These are phyloP conservation scores for Stephanodiscus minutulus DNA, from an alignment of 108 stramenopile genomes.

Conservation along the genomic window DNA sequence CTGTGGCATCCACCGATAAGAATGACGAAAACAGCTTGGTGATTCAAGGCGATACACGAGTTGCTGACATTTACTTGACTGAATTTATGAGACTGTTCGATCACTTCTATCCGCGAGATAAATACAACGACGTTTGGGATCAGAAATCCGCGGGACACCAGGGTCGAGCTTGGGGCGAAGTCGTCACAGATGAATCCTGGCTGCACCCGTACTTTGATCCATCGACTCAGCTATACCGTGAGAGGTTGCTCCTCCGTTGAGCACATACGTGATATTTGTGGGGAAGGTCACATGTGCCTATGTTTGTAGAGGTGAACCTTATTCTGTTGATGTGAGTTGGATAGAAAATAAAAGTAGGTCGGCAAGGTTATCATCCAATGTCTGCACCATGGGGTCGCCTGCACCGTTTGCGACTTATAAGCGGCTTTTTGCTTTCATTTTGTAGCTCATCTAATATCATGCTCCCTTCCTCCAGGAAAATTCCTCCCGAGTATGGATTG, in stretches of 20 bases:
- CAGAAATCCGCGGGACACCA: background rate
- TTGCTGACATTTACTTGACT: constrained; percentile 48
- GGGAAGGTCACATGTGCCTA: background rate
- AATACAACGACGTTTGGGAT: constrained; percentile 3
- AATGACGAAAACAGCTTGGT: constrained; percentile 51
- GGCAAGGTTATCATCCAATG: too few relatives aligned
- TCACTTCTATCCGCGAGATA: constrained; percentile 44
- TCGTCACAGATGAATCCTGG: constrained; percentile 42
- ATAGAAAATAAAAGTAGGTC: too few relatives aligned
- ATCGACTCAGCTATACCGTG: constrained; percentile 30
- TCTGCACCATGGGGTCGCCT: too few relatives aligned
- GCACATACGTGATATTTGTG: background rate
- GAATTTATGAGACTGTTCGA: constrained; percentile 47
- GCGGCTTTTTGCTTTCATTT: too few relatives aligned
- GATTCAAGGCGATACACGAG: constrained; percentile 30
- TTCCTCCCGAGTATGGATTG: too few relatives aligned
- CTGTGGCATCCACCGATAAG: constrained; percentile 29
- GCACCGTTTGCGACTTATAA: too few relatives aligned
- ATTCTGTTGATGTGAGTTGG: background rate
- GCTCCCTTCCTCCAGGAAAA: too few relatives aligned
- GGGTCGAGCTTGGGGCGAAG: constrained; percentile 17
- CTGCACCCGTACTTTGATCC: constrained; percentile 48
- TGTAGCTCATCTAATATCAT: too few relatives aligned
- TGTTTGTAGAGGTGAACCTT: background rate
- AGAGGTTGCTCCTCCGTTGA: constrained; percentile 38